Base-by-base conservation (phyloP, 2,329 filamentous ascomycete genomes). In the Chaetomiaceae sp. region DNA sequence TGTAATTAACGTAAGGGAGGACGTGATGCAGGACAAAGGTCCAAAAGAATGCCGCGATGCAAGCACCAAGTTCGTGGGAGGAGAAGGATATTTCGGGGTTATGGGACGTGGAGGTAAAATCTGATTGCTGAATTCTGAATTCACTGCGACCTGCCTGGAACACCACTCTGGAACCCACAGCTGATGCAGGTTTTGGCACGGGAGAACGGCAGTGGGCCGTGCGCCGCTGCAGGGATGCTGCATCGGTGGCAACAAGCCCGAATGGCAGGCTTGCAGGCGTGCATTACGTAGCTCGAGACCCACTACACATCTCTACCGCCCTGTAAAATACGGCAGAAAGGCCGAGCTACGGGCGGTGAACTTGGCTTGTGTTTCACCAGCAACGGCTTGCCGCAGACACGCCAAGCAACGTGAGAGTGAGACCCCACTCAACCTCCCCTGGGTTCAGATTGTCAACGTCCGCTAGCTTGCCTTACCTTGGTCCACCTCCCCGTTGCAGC, bases 181-280 rank as follows among this genome's bases (percentile, higher is more conserved):
- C 23, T 50, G 48, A 51, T 55, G 55, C 55, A 55, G 17, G 52
- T 46, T 57, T 53, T 51, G 53, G 44, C 14, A 23, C 52, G 55
- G 52, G 42, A 51, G 21, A 50, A 50, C 50, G 50, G 52, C 44
- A 42, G 44, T 44, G 51, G 54, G 23, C 52, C 42, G 55, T 57
- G 55, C 55, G 6, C n/a, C n/a, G 25, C 30, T 19, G 9, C 50
- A 55, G 39, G 55, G 52, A 50, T 56, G 31, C 13, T 16, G 30
- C 39, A n/a, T 52, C 44, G 50, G 45, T 37, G 35, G 35, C 35
- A 49, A 33, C 41, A 49, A 48, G 30, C 7, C 45, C 45, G 46
- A 50, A 43, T 38, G 25, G 31, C 17, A 25, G 21, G 19, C 45
- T 48, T 35, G 38, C 12, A 35, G 6, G 25, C 25, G 33, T 30